Evolutionary conservation across 228 moss, liverwort and hornwort genomes (phyloP).

Genomic region (Sphagnum fallax): DNA sequence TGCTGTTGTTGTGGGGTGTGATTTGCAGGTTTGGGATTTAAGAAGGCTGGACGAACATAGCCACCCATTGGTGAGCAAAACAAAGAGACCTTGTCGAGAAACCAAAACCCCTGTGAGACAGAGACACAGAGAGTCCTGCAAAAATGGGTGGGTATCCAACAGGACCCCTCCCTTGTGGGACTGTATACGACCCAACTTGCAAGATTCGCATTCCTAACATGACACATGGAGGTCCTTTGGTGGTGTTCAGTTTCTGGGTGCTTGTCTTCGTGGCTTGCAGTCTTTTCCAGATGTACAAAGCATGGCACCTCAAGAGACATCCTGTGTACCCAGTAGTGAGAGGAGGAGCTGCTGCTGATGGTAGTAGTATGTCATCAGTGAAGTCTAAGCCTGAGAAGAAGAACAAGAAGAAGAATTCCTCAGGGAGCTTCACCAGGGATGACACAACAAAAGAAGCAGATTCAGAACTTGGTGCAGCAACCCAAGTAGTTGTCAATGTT

Average conservation of each 20-base stretch:
- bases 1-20: too few species aligned
- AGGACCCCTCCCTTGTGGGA: constrained; percentile 49
- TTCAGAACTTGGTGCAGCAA: neutral
- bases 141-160: constrained; percentile 40
- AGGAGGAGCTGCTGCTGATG: neutral
- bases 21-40: too few species aligned
- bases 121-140: neutral
- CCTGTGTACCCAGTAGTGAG: constrained; percentile 13
- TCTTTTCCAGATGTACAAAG: constrained; percentile 31
- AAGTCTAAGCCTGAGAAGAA: constrained; percentile 2
- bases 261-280: constrained; percentile 20
- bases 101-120: too few species aligned
- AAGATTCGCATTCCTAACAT: constrained; percentile 34
- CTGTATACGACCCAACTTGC: constrained; percentile 44
- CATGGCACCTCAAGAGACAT: constrained; percentile 17
- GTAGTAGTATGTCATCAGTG: neutral
- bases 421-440: constrained; percentile 1
- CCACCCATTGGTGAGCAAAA: too few species aligned
- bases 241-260: constrained; percentile 55
- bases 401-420: neutral
- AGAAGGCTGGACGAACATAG: too few species aligned
- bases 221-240: constrained; percentile 32
- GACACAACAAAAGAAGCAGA: neutral
- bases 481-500: constrained; percentile 31
- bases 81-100: too few species aligned